Base-by-base conservation (phyloP, 768 basidiomycete genomes). In the Lactarius deliciosus region DNA sequence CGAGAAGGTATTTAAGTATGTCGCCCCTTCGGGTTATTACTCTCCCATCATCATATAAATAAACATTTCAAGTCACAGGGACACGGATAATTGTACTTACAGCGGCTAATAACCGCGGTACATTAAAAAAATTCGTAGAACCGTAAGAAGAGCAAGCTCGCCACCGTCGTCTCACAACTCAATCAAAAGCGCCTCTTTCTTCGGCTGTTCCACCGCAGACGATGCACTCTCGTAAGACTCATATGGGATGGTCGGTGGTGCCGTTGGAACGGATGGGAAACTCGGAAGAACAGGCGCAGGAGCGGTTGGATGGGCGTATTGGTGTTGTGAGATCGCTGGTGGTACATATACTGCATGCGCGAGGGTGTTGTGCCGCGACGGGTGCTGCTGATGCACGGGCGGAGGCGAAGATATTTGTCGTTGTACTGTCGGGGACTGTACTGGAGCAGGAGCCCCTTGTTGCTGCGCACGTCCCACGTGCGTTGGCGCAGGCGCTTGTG, bases 161-260 rank as follows among this genome's bases (percentile, higher is more conserved):
- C 30, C n/a, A 25, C 32, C 9, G n/a, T 40, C 47, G 30, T 15
- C 9, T 47, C 64, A 70, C 62, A 70, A 55, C 54, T 70, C 70
- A 25, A 70, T 70, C 55, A 70, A 59, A 43, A 70, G 64, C 4
- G 70, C 70, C 47, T 70, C 70, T 60, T 70, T 70, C 68, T 70
- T 69, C 53, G 69, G 64, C 55, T 60, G 68, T 40, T 70, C 70
- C 7, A 69, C 70, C 15, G 30, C 47, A 22, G 68, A 34, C 18
- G 68, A 36, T n/a, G 47, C 56, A 22, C 50, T 55, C 13, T 69
- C 63, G 45, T 69, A 69, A 20, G 60, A 36, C 34, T 61, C 38
- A 50, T 70, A 70, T 16, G 47, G 61, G 16, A 61, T 41, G 56
- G n/a, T 41, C 25, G 70, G 70, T 38, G 63, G 61, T 22, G 68